phyloP scores from a whole-genome alignment of 176 grass and related monocot genomes.

The Phoenix roebelenii region DNA sequence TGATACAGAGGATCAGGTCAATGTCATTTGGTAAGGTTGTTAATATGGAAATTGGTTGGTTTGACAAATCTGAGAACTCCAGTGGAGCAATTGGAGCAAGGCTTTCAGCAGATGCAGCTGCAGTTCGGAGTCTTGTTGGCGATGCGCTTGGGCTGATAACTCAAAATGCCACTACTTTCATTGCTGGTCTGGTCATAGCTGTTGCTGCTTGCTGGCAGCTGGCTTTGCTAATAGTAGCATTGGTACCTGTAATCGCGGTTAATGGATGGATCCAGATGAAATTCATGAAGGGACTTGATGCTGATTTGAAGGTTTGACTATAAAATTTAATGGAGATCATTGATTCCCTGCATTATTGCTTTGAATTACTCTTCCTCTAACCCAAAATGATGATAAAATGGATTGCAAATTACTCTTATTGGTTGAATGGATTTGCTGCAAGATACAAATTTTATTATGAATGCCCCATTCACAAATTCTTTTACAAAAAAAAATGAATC shows the following conservation, averaged over 20 bases:
- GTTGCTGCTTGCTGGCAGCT: conserved; percentile 14
- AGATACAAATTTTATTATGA: background rate
- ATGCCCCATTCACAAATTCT: background rate
- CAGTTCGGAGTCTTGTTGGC: conserved; percentile 8
- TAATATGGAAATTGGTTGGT: conserved; percentile 14
- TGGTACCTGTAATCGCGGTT: conserved; percentile 5
- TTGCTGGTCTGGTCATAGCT: conserved; percentile 11
- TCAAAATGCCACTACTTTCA: conserved; percentile 11
- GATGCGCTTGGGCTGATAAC: conserved; percentile 2
- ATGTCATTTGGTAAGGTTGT: conserved; percentile 11
- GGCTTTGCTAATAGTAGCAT: conserved; percentile 4
- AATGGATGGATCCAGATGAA: conserved; percentile 18
- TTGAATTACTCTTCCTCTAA: too few relatives aligned
- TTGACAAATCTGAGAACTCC: conserved; percentile 10
- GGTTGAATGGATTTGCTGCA: background rate
- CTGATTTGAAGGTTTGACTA: conserved; percentile 4
- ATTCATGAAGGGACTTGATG: conserved; percentile 12
- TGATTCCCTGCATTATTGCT: too few relatives aligned
- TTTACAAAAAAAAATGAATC: too few relatives aligned
- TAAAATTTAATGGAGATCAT: background rate
- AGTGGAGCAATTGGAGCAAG: conserved; percentile 15
- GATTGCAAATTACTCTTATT: background rate
- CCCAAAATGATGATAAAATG: too few relatives aligned
- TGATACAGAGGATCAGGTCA: conserved; percentile 12
- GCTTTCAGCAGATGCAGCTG: conserved; percentile 8